Evolutionary conservation across 139 green algal species (phyloP).

Genomic region (Ettlia oleoabundans): DNA sequence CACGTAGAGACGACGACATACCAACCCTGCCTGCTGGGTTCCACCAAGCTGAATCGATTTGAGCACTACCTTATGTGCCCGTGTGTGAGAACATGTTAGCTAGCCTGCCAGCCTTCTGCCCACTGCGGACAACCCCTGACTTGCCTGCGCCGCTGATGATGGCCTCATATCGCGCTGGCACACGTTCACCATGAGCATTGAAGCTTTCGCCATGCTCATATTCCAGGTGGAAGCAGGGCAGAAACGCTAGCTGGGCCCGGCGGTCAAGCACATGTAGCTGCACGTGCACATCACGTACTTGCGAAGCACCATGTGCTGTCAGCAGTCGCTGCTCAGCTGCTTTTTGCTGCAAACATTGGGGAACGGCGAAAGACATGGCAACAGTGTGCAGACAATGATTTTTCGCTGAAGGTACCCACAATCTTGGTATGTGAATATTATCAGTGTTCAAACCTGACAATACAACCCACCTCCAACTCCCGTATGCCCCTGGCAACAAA

Average conservation of each 20-base stretch:
- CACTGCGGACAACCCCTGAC: neutral
- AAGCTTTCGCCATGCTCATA: conserved; percentile 54
- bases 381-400: neutral
- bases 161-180: conserved; percentile 41
- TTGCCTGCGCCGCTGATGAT: conserved; percentile 23
- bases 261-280: conserved; percentile 30
- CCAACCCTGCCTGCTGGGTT: too few relatives aligned
- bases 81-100: too few relatives aligned
- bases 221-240: conserved; percentile 47
- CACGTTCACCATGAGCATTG: conserved; percentile 53
- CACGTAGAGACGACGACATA: too few relatives aligned
- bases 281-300: conserved; percentile 46
- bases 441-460: too few relatives aligned
- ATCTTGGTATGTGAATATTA: too few relatives aligned
- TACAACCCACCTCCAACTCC: conserved; percentile 32
- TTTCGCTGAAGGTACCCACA: too few relatives aligned
- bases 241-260: conserved; percentile 45
- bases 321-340: conserved; percentile 37
- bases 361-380: neutral
- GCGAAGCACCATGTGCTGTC: conserved; percentile 8
- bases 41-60: too few relatives aligned
- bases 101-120: too few relatives aligned
- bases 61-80: too few relatives aligned
- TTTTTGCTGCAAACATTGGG: conserved; percentile 21
- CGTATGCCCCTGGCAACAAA: conserved; percentile 47